These are phyloP conservation scores for Scedosporium apiospermum DNA, from an alignment of 2,329 filamentous ascomycete genomes.

Conservation along the genomic window DNA sequence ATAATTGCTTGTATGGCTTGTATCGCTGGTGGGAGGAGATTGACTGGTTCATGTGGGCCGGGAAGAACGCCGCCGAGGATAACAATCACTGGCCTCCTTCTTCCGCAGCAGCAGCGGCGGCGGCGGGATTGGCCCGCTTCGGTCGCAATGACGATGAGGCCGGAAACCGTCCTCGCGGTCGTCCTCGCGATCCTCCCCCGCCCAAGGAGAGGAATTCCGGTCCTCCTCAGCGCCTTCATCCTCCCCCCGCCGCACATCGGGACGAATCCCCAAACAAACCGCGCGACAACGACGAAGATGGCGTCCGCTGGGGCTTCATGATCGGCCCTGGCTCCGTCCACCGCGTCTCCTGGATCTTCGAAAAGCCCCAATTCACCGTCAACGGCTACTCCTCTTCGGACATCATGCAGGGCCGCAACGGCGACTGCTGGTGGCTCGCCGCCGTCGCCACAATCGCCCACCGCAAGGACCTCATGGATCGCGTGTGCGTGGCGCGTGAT, in stretches of 20 bases:
- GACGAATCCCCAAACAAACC: conserved; percentile 10
- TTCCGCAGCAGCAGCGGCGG: no score
- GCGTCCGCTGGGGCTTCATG: not conserved
- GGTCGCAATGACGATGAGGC: not conserved
- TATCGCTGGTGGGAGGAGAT: not conserved
- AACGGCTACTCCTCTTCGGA: conserved; percentile 72
- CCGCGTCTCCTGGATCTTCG: conserved; percentile 53
- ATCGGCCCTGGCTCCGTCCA: conserved; percentile 28
- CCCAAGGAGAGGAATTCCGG: not conserved
- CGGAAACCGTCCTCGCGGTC: not conserved
- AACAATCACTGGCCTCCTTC: not conserved
- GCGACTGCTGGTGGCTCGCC: conserved; percentile 82
- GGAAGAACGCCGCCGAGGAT: not conserved
- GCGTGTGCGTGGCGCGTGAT: conserved; percentile 63
- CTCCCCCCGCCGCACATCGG: not conserved
- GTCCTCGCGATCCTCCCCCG: not conserved
- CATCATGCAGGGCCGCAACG: conserved; percentile 67
- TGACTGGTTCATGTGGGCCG: conserved; percentile 50
- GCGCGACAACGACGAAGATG: not conserved
- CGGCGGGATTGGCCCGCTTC: not conserved
- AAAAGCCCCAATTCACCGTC: conserved; percentile 65
- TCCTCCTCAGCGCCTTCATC: not conserved
- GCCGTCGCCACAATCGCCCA: conserved; percentile 7
- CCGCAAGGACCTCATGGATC: conserved; percentile 53
- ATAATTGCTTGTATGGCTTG: conserved; percentile 24